A percentile compares a stretch with the other conserved stretches of the same genome.
Conservation (phyloP, 192 early-diverging fungal species). For the Coemansia reversa region DNA sequence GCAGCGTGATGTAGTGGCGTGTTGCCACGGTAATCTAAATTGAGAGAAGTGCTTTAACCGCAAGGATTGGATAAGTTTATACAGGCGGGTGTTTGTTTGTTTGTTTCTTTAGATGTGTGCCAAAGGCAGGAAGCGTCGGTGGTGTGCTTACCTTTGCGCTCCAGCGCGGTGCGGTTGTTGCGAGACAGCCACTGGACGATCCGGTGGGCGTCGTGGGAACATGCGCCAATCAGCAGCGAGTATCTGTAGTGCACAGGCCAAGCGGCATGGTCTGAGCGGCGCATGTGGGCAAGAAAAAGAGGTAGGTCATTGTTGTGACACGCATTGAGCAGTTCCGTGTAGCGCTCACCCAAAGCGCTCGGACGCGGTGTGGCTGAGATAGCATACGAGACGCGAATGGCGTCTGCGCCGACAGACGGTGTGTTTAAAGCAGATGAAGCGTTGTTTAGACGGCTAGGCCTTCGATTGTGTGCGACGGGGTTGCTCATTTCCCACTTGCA, state of each 20-base stretch:
- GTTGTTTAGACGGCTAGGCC: slow-evolving; percentile 9
- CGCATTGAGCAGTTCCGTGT: slow-evolving; percentile 7
- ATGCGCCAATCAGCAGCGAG: slow-evolving; percentile 39
- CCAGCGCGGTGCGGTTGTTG: slow-evolving; percentile 18
- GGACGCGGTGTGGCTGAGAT: slow-evolving; percentile 7
- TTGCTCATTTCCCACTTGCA: not conserved
- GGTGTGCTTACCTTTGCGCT: slow-evolving; percentile 30
- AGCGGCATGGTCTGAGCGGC: not conserved
- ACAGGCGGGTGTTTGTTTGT: not conserved
- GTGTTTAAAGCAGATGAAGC: slow-evolving; percentile 1
- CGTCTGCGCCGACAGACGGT: slow-evolving; percentile 6
- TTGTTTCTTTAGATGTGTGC: not conserved
- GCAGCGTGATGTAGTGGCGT: slow-evolving; percentile 42
- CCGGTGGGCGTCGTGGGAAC: slow-evolving; percentile 27
- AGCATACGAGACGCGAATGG: slow-evolving; percentile 14
- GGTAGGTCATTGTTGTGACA: slow-evolving; percentile 19
- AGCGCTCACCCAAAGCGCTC: not conserved
- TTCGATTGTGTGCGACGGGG: slow-evolving; percentile 13
- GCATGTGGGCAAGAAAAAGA: slow-evolving; percentile 11
- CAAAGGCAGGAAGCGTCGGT: not conserved
- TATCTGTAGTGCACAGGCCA: slow-evolving; percentile 11
- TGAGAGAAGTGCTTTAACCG: not conserved
- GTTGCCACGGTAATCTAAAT: slow-evolving; percentile 37
- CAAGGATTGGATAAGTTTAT: not conserved
- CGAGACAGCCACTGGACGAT: slow-evolving; percentile 30